phyloP scores from a whole-genome alignment of 2,329 filamentous ascomycete species.

The Davidsoniella neocaledoniae region DNA sequence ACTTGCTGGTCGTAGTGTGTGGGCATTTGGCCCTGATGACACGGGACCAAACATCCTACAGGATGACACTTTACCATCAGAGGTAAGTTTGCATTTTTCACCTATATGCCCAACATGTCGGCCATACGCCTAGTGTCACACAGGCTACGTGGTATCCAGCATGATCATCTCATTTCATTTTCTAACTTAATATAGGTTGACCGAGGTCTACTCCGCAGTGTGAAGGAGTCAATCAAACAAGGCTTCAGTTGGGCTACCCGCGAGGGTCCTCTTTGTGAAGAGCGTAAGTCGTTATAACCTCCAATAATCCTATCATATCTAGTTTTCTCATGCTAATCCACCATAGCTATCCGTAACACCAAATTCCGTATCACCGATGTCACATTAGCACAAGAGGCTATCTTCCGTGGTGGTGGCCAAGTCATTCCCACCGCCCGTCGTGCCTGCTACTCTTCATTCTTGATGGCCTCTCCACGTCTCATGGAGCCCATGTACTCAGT shows the following conservation, averaged over 20 bases:
- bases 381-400: constrained; percentile 70
- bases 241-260: constrained; percentile 93
- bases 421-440: constrained; percentile 90
- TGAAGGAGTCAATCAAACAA: constrained; percentile 84
- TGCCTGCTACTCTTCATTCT: constrained; percentile 87
- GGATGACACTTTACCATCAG: constrained; percentile 86
- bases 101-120: background rate
- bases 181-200: constrained; percentile 45
- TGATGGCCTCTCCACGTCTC: constrained; percentile 88
- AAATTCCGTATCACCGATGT: constrained; percentile 96
- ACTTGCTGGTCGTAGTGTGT: constrained; percentile 84
- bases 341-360: constrained; percentile 77
- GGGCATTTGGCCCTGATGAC: constrained; percentile 96
- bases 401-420: constrained; percentile 88
- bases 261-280: constrained; percentile 93
- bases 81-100: constrained; percentile 32
- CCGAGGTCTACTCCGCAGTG: constrained; percentile 72
- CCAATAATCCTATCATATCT: constrained; percentile 5
- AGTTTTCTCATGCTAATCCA: constrained; percentile 6
- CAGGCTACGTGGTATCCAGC: no score
- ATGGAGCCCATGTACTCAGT: constrained; percentile 96
- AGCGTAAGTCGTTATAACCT: constrained; percentile 46
- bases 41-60: constrained; percentile 89
- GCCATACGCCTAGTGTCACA: constrained; percentile 4
- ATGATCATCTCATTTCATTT: no score